A percentile compares a stretch with the other conserved stretches of the same genome.
Conservation (phyloP, 179 eudicot species). For the Carnegiea gigantea region DNA sequence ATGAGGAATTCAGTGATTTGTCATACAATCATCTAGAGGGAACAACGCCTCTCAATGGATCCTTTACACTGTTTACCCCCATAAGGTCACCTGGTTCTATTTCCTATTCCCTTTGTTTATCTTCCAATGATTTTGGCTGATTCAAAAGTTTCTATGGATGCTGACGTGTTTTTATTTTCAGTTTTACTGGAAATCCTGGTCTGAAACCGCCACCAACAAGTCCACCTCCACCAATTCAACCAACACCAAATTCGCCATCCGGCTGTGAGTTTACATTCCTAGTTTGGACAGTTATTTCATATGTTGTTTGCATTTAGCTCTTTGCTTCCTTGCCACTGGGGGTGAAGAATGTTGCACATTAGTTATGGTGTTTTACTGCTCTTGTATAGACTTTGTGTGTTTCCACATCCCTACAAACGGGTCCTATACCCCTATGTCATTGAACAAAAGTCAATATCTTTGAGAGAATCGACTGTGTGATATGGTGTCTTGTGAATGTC, state of each 20-base stretch:
- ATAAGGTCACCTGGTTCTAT: conserved; percentile 54
- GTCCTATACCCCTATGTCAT: too few relatives aligned
- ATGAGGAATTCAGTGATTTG: conserved; percentile 58
- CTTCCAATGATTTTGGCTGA: neutral
- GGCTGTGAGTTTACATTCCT: conserved; percentile 33
- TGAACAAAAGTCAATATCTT: too few relatives aligned
- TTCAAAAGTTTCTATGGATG: conserved; percentile 1
- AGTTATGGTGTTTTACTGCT: neutral
- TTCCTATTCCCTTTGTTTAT: conserved; percentile 12
- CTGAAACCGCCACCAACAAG: conserved; percentile 36
- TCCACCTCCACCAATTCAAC: conserved; percentile 56
- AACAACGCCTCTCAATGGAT: conserved; percentile 70
- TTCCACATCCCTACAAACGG: too few relatives aligned
- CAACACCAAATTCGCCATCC: conserved; percentile 43
- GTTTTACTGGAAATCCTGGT: conserved; percentile 48
- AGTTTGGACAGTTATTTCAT: neutral
- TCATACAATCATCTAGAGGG: conserved; percentile 65
- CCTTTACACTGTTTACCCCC: conserved; percentile 81
- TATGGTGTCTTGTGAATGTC: too few relatives aligned
- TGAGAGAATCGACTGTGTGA: too few relatives aligned
- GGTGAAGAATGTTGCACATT: conserved; percentile 1
- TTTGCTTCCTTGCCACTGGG: neutral
- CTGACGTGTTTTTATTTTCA: conserved; percentile 29
- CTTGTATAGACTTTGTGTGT: too few relatives aligned
- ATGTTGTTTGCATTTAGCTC: neutral